Evolutionary conservation across 352 stramenopile species (phyloP).

Genomic region (Phytophthora pini): DNA sequence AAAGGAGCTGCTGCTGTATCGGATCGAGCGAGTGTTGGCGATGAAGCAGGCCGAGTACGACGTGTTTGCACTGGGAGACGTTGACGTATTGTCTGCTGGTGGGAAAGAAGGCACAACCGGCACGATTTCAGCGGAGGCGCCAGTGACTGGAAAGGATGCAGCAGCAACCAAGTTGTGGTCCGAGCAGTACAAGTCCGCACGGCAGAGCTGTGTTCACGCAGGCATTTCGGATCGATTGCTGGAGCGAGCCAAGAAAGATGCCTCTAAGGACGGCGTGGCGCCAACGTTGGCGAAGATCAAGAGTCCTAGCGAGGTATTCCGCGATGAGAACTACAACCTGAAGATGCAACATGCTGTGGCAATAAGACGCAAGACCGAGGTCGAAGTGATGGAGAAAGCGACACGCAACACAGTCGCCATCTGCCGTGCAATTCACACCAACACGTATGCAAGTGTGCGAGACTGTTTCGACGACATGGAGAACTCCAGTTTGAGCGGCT

Average conservation of each 20-base stretch:
- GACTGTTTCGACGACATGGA: constrained; percentile 69
- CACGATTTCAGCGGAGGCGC: constrained; percentile 10
- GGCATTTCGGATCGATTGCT: constrained; percentile 75
- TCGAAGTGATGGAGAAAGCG: constrained; percentile 60
- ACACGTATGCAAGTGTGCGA: constrained; percentile 52
- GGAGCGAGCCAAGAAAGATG: constrained; percentile 39
- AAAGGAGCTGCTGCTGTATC: constrained; percentile 75
- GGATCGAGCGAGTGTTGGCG: constrained; percentile 67
- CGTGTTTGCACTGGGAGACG: constrained; percentile 53
- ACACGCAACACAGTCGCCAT: constrained; percentile 75
- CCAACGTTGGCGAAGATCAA: constrained; percentile 55
- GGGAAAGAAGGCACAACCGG: constrained; percentile 27
- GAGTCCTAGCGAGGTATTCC: constrained; percentile 59
- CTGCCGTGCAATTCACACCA: constrained; percentile 47
- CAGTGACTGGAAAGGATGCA: constrained; percentile 10
- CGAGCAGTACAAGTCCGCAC: constrained; percentile 57
- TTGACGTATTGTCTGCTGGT: constrained; percentile 39
- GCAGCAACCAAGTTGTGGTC: constrained; percentile 37
- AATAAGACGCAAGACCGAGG: constrained; percentile 56
- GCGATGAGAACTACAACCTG: constrained; percentile 71
- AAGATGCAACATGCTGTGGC: constrained; percentile 51
- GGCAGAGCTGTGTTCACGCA: constrained; percentile 73
- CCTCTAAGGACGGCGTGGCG: constrained; percentile 6
- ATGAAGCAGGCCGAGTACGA: constrained; percentile 38
- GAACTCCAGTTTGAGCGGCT: constrained; percentile 41